Evolutionary conservation across 768 basidiomycete species (phyloP).

Genomic region (Sistotremastrum niveocremeum): DNA sequence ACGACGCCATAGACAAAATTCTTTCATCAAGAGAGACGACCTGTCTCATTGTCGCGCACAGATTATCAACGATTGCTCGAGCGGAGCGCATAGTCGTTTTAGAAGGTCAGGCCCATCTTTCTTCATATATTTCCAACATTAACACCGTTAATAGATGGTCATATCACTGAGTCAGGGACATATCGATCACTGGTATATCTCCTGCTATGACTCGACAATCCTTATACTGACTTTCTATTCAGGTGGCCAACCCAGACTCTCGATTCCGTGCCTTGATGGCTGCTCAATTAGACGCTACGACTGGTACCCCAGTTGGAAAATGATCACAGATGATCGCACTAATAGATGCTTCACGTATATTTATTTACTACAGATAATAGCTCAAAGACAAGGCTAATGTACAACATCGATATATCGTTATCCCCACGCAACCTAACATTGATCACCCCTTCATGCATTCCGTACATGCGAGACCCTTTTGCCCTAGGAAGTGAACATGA

Average conservation of each 20-base stretch:
- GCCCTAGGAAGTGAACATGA: no score
- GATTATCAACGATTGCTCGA: constrained; percentile 79
- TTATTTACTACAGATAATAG: no score
- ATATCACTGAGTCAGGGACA: constrained; percentile 69
- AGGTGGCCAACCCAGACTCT: constrained; percentile 59
- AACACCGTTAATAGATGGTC: constrained; percentile 36
- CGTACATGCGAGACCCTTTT: no score
- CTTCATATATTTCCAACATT: background rate
- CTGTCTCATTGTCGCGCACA: constrained; percentile 80
- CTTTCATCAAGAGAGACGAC: constrained; percentile 68
- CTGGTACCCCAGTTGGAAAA: background rate
- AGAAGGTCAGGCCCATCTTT: constrained; percentile 39
- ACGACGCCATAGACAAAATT: constrained; percentile 85
- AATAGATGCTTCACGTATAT: no score
- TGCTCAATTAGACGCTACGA: constrained; percentile 57
- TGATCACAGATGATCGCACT: no score
- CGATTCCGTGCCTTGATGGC: constrained; percentile 84
- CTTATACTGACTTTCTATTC: background rate
- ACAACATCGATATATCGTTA: no score
- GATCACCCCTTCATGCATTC: no score
- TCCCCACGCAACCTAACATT: no score
- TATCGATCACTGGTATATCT: constrained; percentile 61
- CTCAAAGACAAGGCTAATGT: no score
- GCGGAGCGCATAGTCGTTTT: constrained; percentile 85
- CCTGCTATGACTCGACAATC: background rate